Percentiles rank a stretch among this genome's conserved stretches.
Evolutionary conservation across 1,284 basidiomycete genomes (phyloP).

Genomic region (Testicularia cyperi): DNA sequence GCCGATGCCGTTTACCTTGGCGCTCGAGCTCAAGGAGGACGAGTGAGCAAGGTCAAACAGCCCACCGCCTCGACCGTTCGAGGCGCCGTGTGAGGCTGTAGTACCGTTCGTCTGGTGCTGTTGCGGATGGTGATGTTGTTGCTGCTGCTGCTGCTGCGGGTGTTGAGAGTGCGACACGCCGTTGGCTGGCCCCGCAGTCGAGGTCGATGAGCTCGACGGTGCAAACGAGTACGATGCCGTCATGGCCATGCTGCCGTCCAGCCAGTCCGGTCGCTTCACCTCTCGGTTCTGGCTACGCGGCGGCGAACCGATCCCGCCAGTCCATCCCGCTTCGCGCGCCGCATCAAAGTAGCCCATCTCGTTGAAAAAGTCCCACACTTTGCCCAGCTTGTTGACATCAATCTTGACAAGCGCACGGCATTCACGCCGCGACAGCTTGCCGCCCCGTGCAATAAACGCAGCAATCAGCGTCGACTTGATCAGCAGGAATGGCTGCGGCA

Average conservation of each 20-base stretch:
- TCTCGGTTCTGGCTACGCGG: conserved; percentile 25
- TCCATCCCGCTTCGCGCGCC: conserved; percentile 37
- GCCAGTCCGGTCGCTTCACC: conserved; percentile 31
- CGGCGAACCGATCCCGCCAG: conserved; percentile 29
- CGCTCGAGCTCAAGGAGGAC: no score
- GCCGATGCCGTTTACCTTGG: neutral
- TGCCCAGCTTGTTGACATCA: conserved; percentile 54
- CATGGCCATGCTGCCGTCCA: conserved; percentile 35
- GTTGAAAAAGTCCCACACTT: conserved; percentile 56
- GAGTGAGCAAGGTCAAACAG: conserved; percentile 22
- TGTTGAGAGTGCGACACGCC: no score
- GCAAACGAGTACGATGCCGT: conserved; percentile 27
- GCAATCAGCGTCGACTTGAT: conserved; percentile 56
- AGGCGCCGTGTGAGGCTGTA: neutral
- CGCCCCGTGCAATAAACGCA: conserved; percentile 43
- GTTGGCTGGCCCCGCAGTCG: neutral
- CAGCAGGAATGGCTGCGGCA: conserved; percentile 54
- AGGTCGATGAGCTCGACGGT: no score
- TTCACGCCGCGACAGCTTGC: conserved; percentile 50
- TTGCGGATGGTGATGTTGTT: neutral
- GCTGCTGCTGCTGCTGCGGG: no score
- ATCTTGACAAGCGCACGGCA: conserved; percentile 50
- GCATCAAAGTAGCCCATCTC: conserved; percentile 54
- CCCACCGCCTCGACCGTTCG: conserved; percentile 11
- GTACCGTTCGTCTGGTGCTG: no score